Percentiles rank a stretch among this genome's conserved stretches.
Evolutionary conservation across 225 moss, liverwort and hornwort species (phyloP).

Genomic region (Neckera pumila): DNA sequence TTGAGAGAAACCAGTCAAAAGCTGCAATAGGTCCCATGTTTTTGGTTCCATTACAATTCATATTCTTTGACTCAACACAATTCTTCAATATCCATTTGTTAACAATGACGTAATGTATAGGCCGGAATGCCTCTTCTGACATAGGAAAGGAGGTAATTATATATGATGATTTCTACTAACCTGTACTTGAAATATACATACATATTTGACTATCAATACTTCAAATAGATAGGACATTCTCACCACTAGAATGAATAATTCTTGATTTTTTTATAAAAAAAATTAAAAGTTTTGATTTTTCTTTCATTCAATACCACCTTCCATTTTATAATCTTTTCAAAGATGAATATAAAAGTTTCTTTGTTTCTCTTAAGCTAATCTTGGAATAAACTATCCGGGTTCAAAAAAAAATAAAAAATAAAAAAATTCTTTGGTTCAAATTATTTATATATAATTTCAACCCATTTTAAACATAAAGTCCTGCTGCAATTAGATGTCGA

Average conservation of each 20-base stretch:
- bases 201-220: too few species aligned
- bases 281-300: fast-evolving
- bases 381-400: too few species aligned
- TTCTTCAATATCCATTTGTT: background rate
- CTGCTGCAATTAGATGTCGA: too few species aligned
- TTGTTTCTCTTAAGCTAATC: too few species aligned
- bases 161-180: too few species aligned
- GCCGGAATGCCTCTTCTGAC: fast-evolving
- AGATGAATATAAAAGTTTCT: background rate
- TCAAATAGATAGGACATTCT: too few species aligned
- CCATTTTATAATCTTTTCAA: background rate
- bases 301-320: background rate
- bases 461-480: background rate
- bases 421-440: too few species aligned
- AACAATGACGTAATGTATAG: too few species aligned
- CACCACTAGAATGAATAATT: background rate
- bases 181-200: too few species aligned
- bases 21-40: background rate
- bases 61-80: constrained; percentile 84
- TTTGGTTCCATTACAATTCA: constrained; percentile 50
- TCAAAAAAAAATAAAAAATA: too few species aligned
- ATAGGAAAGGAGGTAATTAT: too few species aligned
- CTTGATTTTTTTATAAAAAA: background rate
- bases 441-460: background rate
- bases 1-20: background rate